These are phyloP conservation scores for Saccharomycopsis malanga DNA, from an alignment of 805 yeast species.

Conservation along the genomic window DNA sequence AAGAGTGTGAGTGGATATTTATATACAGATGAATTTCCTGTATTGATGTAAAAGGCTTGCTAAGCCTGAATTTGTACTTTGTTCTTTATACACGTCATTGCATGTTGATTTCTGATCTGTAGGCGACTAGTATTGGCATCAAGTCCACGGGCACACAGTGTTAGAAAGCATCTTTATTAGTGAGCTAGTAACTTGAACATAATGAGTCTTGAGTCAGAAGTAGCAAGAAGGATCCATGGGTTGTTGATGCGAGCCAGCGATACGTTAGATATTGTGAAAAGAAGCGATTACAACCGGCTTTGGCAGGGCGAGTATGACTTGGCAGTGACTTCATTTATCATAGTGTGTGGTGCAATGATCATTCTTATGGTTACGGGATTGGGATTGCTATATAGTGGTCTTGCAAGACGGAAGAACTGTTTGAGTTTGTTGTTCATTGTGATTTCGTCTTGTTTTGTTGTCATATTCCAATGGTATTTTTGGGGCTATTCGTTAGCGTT, in stretches of 20 bases:
- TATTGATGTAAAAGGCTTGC: too few species aligned
- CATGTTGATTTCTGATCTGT: too few species aligned
- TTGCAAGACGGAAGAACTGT: slow-evolving; percentile 87
- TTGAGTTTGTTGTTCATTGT: slow-evolving; percentile 76
- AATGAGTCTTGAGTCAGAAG: too few species aligned
- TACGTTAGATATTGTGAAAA: background rate
- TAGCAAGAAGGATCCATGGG: background rate
- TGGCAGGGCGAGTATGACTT: slow-evolving; percentile 16
- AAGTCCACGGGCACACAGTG: too few species aligned
- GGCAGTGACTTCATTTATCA: slow-evolving; percentile 13
- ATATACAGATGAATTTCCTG: too few species aligned
- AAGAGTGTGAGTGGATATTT: too few species aligned
- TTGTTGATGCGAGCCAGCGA: background rate
- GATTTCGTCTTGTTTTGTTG: slow-evolving; percentile 66
- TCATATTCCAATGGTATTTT: slow-evolving; percentile 88
- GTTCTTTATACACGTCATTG: too few species aligned
- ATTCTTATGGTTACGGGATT: slow-evolving; percentile 85
- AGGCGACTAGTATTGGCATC: too few species aligned
- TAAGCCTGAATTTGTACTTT: too few species aligned
- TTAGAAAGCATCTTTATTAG: too few species aligned
- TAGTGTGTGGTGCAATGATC: slow-evolving; percentile 17
- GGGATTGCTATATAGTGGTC: slow-evolving; percentile 86
- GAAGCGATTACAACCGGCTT: slow-evolving; percentile 1
- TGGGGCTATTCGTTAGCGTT: slow-evolving; percentile 98
- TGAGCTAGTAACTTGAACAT: too few species aligned